phyloP scores from a whole-genome alignment of 805 yeast species.

The Candida parachauliodes region DNA sequence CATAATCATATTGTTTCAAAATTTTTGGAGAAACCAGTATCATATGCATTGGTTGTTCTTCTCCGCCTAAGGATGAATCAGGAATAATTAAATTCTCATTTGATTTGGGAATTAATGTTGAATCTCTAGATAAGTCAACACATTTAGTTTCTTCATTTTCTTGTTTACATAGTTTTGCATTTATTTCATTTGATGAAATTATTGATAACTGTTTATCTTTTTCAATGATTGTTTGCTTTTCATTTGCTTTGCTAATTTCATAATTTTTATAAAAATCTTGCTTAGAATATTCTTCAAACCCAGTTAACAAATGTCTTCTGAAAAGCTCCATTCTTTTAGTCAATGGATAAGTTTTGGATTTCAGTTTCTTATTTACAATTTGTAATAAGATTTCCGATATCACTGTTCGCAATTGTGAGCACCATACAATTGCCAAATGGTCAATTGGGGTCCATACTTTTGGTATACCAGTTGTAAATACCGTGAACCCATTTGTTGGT shows the following conservation, averaged over 20 bases:
- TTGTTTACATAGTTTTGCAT: constrained; percentile 14
- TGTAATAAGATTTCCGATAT: constrained; percentile 59
- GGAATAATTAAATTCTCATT: constrained; percentile 30
- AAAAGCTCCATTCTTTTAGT: constrained; percentile 57
- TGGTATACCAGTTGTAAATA: constrained; percentile 82
- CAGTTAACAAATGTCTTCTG: constrained; percentile 45
- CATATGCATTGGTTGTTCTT: constrained; percentile 27
- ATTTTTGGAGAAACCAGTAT: neutral
- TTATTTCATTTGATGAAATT: constrained; percentile 1
- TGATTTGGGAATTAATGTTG: constrained; percentile 51
- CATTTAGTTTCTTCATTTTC: constrained; percentile 28
- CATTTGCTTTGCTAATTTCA: neutral
- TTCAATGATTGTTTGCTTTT: constrained; percentile 8
- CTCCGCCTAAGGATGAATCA: constrained; percentile 58
- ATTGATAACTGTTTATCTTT: constrained; percentile 1
- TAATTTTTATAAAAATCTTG: neutral
- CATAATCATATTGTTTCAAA: neutral
- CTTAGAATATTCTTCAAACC: constrained; percentile 41
- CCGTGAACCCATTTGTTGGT: constrained; percentile 71
- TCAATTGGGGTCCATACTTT: constrained; percentile 92
- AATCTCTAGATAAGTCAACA: constrained; percentile 36
- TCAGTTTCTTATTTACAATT: constrained; percentile 47
- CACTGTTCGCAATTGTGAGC: constrained; percentile 74
- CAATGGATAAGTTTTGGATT: constrained; percentile 51
- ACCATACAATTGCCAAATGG: constrained; percentile 95